phyloP scores from a whole-genome alignment of 2,329 filamentous ascomycete species.

The Intubia oerlemansii region DNA sequence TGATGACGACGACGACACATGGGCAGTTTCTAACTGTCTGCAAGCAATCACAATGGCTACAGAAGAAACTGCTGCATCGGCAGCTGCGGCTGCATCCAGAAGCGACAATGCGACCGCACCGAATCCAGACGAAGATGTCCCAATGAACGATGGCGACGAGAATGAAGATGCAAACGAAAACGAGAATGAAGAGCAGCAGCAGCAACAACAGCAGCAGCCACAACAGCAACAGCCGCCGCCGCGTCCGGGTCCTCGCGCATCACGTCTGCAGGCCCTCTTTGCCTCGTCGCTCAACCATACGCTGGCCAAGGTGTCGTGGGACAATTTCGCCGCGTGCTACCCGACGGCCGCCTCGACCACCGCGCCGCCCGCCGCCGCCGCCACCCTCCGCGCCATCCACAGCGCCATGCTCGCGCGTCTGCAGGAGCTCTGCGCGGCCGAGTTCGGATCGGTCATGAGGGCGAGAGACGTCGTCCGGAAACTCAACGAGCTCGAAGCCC shows the following conservation, averaged over 20 bases:
- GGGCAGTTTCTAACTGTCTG: no score
- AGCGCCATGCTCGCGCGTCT: conserved; percentile 34
- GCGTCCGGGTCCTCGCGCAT: conserved; percentile 32
- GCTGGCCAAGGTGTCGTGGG: conserved; percentile 30
- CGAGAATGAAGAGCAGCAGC: neutral
- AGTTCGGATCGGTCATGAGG: conserved; percentile 33
- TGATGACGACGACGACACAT: no score
- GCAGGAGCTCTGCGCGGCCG: conserved; percentile 30
- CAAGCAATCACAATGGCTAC: no score
- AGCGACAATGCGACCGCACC: no score
- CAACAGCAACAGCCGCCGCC: conserved; percentile 13
- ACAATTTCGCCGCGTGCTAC: conserved; percentile 38
- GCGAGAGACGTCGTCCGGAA: conserved; percentile 30
- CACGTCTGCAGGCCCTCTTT: conserved; percentile 31
- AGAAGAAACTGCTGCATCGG: no score
- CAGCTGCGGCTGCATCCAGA: no score
- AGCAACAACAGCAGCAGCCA: no score
- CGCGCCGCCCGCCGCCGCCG: conserved; percentile 14
- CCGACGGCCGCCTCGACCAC: conserved; percentile 32
- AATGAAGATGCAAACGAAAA: no score
- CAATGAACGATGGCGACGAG: no score
- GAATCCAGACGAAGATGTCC: no score
- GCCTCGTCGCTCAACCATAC: conserved; percentile 28
- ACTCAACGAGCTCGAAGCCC: conserved; percentile 35
- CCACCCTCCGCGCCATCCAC: conserved; percentile 31